phyloP scores from a whole-genome alignment of 331 rosid species.

The Quercus tomentella region DNA sequence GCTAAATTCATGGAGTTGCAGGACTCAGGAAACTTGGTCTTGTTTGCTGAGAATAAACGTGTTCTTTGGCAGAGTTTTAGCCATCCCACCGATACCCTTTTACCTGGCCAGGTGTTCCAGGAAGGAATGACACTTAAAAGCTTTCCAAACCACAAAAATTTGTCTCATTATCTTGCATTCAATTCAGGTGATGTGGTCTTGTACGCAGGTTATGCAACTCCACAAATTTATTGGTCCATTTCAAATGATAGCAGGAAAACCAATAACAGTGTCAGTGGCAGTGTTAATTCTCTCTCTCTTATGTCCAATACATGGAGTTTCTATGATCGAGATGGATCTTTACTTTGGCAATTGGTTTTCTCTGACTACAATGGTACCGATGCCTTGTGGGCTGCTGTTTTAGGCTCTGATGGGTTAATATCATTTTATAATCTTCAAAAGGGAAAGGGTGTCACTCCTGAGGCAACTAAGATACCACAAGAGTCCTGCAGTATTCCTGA shows the following conservation, averaged over 20 bases:
- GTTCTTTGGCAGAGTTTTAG: conserved; percentile 40
- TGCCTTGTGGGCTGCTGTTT: conserved; percentile 26
- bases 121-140: conserved; percentile 31
- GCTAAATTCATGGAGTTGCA: conserved; percentile 19
- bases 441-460: conserved; percentile 14
- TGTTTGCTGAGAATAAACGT: conserved; percentile 12
- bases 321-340: conserved; percentile 5
- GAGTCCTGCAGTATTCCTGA: conserved; percentile 25
- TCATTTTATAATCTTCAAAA: conserved; percentile 19
- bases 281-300: neutral
- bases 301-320: conserved; percentile 26
- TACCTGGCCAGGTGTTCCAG: conserved; percentile 26
- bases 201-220: conserved; percentile 23
- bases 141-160: conserved; percentile 8
- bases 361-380: neutral
- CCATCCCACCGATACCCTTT: conserved; percentile 37
- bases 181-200: conserved; percentile 25
- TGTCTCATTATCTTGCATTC: conserved; percentile 22
- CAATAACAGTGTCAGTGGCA: conserved; percentile 4
- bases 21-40: conserved; percentile 34
- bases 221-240: conserved; percentile 32
- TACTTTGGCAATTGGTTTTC: conserved; percentile 34
- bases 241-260: conserved; percentile 21
- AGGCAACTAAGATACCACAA: conserved; percentile 25
- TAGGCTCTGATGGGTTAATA: conserved; percentile 19